Evolutionary conservation across 1,284 basidiomycete genomes (phyloP), one percentile per base, ranked within the genome.

Genomic region (Amylostereum chailletii): DNA sequence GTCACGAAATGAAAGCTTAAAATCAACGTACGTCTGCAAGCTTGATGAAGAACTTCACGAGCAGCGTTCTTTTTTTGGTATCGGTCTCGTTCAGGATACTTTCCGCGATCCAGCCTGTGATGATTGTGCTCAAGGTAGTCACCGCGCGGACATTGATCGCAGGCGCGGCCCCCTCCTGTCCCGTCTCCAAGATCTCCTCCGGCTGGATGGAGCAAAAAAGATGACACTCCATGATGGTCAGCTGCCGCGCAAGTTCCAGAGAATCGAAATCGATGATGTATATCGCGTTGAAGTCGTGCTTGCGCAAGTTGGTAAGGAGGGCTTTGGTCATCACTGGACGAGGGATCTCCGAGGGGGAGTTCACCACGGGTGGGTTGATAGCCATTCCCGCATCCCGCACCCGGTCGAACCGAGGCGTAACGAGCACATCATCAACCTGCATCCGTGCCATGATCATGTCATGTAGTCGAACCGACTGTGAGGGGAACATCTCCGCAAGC

Each of bases 41-140:
- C 65, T 94, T 93, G 74, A 99, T 91, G 65, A 95, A 98, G 63
- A 94, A 97, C 67, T 97, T 97, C 62, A 98, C 78, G 57, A 94
- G 66, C 19, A 70, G 62, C 9, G 88, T 88, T 48, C 96, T 76
- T 67, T 86, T 91, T 79, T 94, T 95, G 56, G 84, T 76, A 66
- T 98, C 94, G 46, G 75, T 77, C 67, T 98, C 93, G 55, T 85
- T 83, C 46, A 99, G 67, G 56, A 99, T 94, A 56, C 86, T 86
- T 68, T 97, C 94, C 9, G 91, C 86, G 5, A 98, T 91, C 93
- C 95, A 98, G 4, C 93, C 90, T 1, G 94, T 98, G 56, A 94
- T 85, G 48, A 86, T 83, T 27, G 94, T 98, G 62, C 91, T 95
- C 62, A 96, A 71, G 10, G 86, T 86, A 48, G 88, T 90, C 56